phyloP scores from a whole-genome alignment of 208 protist genomes.

The Porcisia hertigi region DNA sequence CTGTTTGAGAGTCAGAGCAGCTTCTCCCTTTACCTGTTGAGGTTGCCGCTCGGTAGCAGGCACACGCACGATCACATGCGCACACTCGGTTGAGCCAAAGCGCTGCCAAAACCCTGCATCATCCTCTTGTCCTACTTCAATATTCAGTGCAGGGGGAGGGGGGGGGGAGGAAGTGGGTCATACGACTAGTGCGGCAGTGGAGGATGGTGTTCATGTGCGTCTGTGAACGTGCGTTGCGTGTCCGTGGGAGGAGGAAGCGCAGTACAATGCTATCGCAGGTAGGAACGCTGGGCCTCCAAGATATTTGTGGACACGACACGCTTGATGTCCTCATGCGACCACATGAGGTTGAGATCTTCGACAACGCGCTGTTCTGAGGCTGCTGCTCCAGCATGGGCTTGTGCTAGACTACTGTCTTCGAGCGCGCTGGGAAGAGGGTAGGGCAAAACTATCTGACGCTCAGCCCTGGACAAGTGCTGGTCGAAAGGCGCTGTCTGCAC shows the following conservation, averaged over 20 bases:
- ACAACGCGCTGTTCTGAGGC: not conserved
- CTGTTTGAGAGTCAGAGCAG: too few species aligned
- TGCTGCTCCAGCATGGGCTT: not conserved
- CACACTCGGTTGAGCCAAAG: too few species aligned
- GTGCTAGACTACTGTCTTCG: not conserved
- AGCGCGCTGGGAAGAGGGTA: not conserved
- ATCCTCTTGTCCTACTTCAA: too few species aligned
- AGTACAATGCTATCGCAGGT: constrained; percentile 26
- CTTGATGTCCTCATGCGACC: constrained; percentile 72
- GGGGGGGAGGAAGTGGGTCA: too few species aligned
- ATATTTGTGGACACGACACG: constrained; percentile 40
- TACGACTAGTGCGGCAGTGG: too few species aligned
- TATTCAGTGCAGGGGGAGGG: too few species aligned
- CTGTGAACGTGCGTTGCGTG: not conserved
- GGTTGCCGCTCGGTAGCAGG: too few species aligned
- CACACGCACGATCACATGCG: too few species aligned
- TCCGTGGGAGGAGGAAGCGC: too few species aligned
- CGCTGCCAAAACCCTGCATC: too few species aligned
- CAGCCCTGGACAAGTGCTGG: not conserved
- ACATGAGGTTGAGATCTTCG: constrained; percentile 15
- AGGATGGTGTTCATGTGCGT: not conserved
- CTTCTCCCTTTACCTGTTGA: too few species aligned
- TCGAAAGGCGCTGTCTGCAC: not conserved
- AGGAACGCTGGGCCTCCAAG: constrained; percentile 48
- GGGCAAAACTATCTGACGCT: not conserved